Percentiles rank a stretch among this genome's conserved stretches.
phyloP scores from a whole-genome alignment of 2,329 filamentous ascomycete genomes.

The Nakataea oryzae region DNA sequence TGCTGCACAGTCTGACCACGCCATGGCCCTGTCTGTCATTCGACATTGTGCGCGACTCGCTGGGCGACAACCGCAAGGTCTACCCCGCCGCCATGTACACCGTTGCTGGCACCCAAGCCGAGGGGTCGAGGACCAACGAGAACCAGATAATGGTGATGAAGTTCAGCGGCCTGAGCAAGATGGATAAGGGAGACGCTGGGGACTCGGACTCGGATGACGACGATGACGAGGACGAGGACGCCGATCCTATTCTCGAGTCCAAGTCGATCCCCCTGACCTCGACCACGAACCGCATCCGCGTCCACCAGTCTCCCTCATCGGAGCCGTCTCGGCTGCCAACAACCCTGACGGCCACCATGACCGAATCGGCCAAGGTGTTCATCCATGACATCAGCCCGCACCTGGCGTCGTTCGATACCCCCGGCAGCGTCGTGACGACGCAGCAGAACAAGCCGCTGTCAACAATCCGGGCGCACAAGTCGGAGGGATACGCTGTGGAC shows the following conservation, averaged over 20 bases:
- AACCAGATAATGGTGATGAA: constrained; percentile 96
- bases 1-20: constrained; percentile 89
- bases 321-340: constrained; percentile 63
- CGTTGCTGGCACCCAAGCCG: constrained; percentile 89
- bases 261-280: constrained; percentile 77
- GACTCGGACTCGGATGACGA: constrained; percentile 60
- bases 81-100: constrained; percentile 95
- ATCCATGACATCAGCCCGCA: constrained; percentile 94
- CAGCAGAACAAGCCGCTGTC: constrained; percentile 81
- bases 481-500: constrained; percentile 92
- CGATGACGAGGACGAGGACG: constrained; percentile 62
- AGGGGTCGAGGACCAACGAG: constrained; percentile 61
- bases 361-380: constrained; percentile 76
- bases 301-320: constrained; percentile 65
- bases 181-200: constrained; percentile 60
- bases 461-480: constrained; percentile 82
- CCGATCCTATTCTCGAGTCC: constrained; percentile 89
- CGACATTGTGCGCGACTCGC: constrained; percentile 75
- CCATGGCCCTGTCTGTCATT: constrained; percentile 97
- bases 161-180: constrained; percentile 81
- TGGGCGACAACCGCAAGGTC: constrained; percentile 83
- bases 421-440: constrained; percentile 68
- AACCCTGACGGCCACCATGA: constrained; percentile 85
- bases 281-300: constrained; percentile 88
- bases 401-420: constrained; percentile 79